Conservation (phyloP, 2,329 filamentous ascomycete species). For the Venturia pyrina region DNA sequence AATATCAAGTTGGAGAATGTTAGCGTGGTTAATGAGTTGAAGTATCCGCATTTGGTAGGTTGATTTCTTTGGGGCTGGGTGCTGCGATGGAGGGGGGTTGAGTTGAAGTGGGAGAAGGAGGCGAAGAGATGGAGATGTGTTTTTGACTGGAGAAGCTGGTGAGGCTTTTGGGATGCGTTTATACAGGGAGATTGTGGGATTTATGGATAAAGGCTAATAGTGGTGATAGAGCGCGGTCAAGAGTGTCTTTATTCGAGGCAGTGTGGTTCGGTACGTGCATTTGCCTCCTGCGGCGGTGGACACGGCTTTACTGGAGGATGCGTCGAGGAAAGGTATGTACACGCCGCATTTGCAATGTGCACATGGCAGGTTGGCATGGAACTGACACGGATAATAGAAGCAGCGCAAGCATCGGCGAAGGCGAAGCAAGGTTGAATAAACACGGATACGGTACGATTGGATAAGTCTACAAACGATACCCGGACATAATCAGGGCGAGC, state of each 20-base stretch:
- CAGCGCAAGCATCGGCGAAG: slow-evolving; percentile 24
- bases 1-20: slow-evolving; percentile 67
- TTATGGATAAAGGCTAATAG: not conserved
- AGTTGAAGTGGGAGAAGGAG: not conserved
- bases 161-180: not conserved
- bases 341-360: not conserved
- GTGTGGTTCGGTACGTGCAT: slow-evolving; percentile 87
- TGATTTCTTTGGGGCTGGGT: slow-evolving; percentile 17
- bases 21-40: slow-evolving; percentile 80
- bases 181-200: not conserved
- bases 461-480: slow-evolving; percentile 1
- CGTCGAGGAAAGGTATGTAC: slow-evolving; percentile 68
- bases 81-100: not conserved
- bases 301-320: slow-evolving; percentile 79
- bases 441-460: not conserved
- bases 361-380: not conserved
- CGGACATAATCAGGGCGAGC: not conserved
- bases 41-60: slow-evolving; percentile 82
- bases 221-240: slow-evolving; percentile 61
- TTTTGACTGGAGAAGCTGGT: not conserved
- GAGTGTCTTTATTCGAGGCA: slow-evolving; percentile 91
- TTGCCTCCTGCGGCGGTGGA: slow-evolving; percentile 75
- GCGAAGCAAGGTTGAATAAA: slow-evolving; percentile 20
- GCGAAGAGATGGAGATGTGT: not conserved
- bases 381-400: slow-evolving; percentile 16